phyloP scores from a whole-genome alignment of 352 stramenopile genomes.

The Phytophthora tubulina region DNA sequence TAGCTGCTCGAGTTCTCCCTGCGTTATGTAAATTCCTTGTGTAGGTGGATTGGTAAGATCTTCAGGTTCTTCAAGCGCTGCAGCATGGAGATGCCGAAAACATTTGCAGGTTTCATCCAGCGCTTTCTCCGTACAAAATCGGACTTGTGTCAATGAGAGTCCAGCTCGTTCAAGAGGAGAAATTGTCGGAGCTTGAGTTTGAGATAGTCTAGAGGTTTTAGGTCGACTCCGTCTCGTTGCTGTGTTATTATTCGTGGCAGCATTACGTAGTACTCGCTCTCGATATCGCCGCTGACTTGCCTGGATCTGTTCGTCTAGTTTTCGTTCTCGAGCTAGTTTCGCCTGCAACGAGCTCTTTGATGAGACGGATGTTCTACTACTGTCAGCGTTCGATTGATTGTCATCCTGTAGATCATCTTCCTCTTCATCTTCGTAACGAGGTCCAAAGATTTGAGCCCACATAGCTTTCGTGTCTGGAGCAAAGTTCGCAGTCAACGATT shows the following conservation, averaged over 20 bases:
- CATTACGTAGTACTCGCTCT: conserved; percentile 29
- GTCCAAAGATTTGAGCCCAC: conserved; percentile 68
- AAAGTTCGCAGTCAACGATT: conserved; percentile 48
- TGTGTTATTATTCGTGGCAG: conserved; percentile 17
- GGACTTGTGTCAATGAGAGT: conserved; percentile 58
- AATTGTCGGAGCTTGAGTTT: conserved; percentile 6
- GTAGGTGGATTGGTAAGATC: neutral
- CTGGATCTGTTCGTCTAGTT: conserved; percentile 59
- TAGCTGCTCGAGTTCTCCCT: conserved; percentile 64
- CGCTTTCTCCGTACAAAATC: conserved; percentile 64
- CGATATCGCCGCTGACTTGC: conserved; percentile 40
- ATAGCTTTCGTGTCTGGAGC: conserved; percentile 47
- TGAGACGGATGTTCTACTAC: conserved; percentile 13
- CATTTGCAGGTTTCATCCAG: conserved; percentile 51
- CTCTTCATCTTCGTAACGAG: conserved; percentile 58
- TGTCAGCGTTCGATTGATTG: conserved; percentile 10
- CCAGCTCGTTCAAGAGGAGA: conserved; percentile 54
- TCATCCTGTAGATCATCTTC: conserved; percentile 6
- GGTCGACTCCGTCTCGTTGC: neutral
- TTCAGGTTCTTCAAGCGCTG: conserved; percentile 23
- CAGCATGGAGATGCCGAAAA: conserved; percentile 52
- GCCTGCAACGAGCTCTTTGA: conserved; percentile 38
- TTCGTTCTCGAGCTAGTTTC: conserved; percentile 54
- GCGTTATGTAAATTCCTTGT: conserved; percentile 60
- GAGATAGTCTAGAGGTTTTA: conserved; percentile 9